Evolutionary conservation across 495 filamentous ascomycete genomes (phyloP).

Genomic region (Aspergillus heteromorphus): DNA sequence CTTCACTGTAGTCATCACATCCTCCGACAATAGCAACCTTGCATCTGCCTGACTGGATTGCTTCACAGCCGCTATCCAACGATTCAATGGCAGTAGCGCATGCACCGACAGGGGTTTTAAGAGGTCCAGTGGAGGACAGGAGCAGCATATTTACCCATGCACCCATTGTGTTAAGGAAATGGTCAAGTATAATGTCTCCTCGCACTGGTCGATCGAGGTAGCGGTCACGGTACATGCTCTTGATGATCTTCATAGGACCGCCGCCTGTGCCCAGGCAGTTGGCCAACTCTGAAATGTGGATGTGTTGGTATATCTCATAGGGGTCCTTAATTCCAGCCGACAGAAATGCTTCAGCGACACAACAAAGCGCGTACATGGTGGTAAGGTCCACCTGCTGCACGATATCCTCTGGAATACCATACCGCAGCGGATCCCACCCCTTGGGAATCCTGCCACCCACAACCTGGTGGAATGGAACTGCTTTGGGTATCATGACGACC

Average conservation of each 20-base stretch:
- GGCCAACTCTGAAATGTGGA: constrained; percentile 93
- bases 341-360: constrained; percentile 83
- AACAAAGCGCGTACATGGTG: constrained; percentile 88
- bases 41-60: constrained; percentile 93
- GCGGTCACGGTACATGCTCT: constrained; percentile 97
- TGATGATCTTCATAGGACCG: constrained; percentile 69
- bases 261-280: constrained; percentile 98
- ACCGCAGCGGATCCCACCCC: constrained; percentile 90
- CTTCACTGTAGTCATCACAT: constrained; percentile 98
- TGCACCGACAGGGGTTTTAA: constrained; percentile 96
- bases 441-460: constrained; percentile 94
- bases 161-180: constrained; percentile 99
- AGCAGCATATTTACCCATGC: constrained; percentile 99
- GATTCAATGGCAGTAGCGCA: constrained; percentile 97
- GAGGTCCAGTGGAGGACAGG: constrained; percentile 90
- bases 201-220: constrained; percentile 91
- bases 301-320: constrained; percentile 99
- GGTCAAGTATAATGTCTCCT: constrained; percentile 97
- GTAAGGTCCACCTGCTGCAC: constrained; percentile 94
- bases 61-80: constrained; percentile 93
- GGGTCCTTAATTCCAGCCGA: constrained; percentile 94
- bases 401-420: constrained; percentile 95
- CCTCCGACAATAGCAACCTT: constrained; percentile 94
- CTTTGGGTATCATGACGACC: constrained; percentile 89
- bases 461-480: constrained; percentile 87